Conservation (phyloP, 176 grass and related monocot genomes). For the Rhynchospora breviuscula region DNA sequence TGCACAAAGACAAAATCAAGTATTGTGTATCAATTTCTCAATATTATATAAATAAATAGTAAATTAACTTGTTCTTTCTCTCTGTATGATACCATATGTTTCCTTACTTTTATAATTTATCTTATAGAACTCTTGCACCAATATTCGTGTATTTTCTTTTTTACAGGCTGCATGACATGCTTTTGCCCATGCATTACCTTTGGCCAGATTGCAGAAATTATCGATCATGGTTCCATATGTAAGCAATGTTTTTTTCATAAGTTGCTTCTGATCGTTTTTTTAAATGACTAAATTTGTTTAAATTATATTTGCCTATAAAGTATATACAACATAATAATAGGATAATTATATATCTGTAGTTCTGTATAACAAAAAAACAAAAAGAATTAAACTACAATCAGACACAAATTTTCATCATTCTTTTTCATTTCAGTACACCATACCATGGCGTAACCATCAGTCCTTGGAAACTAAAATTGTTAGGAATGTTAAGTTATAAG, state of each 20-base stretch:
- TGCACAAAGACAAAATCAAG: background rate
- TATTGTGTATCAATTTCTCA: background rate
- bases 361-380: background rate
- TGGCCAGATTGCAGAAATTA: constrained; percentile 66
- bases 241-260: background rate
- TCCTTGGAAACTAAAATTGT: background rate
- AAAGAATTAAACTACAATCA: background rate
- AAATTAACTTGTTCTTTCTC: background rate
- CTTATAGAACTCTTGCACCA: background rate
- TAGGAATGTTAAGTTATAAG: background rate
- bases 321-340: background rate
- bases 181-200: constrained; percentile 68
- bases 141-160: background rate
- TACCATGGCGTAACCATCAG: background rate
- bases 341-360: background rate
- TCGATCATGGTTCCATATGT: constrained; percentile 51
- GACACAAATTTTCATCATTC: too few relatives aligned
- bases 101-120: background rate
- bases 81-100: background rate
- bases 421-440: background rate
- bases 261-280: background rate
- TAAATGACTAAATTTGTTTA: background rate
- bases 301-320: background rate
- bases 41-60: background rate
- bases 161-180: constrained; percentile 53